Base-by-base conservation (phyloP, 2,329 filamentous ascomycete genomes). In the Arthroderma uncinatum region DNA sequence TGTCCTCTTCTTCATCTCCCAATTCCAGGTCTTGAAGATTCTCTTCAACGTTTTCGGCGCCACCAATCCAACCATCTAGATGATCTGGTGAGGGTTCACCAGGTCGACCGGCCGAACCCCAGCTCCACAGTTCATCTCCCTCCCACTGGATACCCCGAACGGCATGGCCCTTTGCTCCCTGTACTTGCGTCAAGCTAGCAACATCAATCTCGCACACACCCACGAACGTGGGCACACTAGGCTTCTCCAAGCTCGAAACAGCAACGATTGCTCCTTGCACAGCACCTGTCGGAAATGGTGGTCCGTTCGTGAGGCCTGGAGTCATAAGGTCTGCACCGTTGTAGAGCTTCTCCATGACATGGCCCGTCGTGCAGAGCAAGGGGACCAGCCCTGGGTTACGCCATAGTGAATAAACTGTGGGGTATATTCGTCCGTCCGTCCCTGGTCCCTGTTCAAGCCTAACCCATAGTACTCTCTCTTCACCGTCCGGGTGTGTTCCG, bases 311-410 rank as follows among this genome's bases (percentile, higher is more conserved):
- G 12, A 87, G 70, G 7, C 84, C 84, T 1, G 84, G 84, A 0
- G 80, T 85, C 84, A 86, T 86, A 52, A 87, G 71, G 67, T 86
- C 83, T 19, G 84, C 83, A 2, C 84, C 84, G 6, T 78, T 77
- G 58, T 79, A 79, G 7, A 87, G 71, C 68, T 85, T 86, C 59
- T 79, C 74, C 64, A 86, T 78, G 23, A 82, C 76, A 53, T 74
- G 64, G 8, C 76, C 74, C 2, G 81, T 82, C 0, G 84, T 86
- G 62, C 84, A 78, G n/a, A 87, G 74, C 33, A 87, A 68, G 0
- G 84, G 82, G 0, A 85, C 71, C 12, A 87, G 71, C 30, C 75
- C 73, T 2, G 82, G 76, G 63, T 84, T 82, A 57, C 78, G 76
- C 84, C 84, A 87, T 59, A 86, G 70, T 1, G 83, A 84, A 66